Conservation (phyloP, 1,139 yeast species). For the Saccharomyces hybrid region DNA sequence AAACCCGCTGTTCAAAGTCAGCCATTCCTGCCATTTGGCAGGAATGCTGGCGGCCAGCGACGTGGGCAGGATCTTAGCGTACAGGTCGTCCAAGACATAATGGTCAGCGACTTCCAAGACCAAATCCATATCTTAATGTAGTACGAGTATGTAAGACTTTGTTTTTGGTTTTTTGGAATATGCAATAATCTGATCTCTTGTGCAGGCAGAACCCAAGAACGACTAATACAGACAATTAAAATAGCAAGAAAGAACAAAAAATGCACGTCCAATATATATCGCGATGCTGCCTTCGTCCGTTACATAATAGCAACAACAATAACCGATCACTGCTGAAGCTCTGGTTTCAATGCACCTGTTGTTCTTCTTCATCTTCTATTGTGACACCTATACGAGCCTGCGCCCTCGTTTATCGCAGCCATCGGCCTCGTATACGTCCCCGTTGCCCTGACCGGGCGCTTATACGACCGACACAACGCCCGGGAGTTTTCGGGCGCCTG, state of each 20-base stretch:
- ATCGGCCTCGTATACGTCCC: neutral
- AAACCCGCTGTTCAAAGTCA: conserved; percentile 20
- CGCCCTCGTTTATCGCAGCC: neutral
- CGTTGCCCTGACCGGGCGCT: neutral
- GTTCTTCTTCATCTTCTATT: neutral
- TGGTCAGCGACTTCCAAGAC: conserved; percentile 75
- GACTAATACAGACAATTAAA: neutral
- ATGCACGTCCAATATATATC: neutral
- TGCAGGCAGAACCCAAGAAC: neutral
- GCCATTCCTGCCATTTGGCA: conserved; percentile 24
- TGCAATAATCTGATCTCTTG: neutral
- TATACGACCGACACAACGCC: neutral
- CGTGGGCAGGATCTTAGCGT: conserved; percentile 54
- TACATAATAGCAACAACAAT: conserved; percentile 1
- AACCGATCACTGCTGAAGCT: conserved; percentile 1
- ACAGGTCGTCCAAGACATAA: conserved; percentile 60
- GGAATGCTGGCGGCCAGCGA: conserved; percentile 37
- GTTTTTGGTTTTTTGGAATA: neutral
- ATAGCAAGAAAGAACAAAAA: neutral
- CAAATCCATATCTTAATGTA: conserved; percentile 58
- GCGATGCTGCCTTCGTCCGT: neutral
- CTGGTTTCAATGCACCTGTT: neutral
- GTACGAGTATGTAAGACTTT: neutral
- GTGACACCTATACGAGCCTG: neutral
- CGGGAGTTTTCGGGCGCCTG: neutral